Conservation (phyloP, 495 filamentous ascomycete species). For the Recurvomyces mirabilis region DNA sequence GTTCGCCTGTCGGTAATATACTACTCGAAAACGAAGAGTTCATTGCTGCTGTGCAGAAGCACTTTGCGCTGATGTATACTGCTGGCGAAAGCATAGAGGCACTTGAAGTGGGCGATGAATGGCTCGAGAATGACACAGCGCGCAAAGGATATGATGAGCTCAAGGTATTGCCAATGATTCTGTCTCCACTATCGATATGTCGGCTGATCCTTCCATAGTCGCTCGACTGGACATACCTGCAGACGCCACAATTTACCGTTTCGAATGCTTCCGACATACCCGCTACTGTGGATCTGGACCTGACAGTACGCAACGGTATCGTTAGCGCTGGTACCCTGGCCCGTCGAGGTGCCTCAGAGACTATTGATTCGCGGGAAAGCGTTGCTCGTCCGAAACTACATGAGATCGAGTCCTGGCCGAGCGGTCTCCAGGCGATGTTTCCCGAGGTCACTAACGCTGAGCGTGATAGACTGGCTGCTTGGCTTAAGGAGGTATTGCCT, state of each 20-base stretch:
- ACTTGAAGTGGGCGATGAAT: conserved; percentile 39
- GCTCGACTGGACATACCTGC: conserved; percentile 65
- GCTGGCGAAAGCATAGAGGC: conserved; percentile 15
- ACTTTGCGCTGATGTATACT: conserved; percentile 47
- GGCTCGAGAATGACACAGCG: conserved; percentile 40
- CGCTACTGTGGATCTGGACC: neutral
- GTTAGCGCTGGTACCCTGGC: neutral
- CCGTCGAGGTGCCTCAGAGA: neutral
- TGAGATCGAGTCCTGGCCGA: conserved; percentile 1
- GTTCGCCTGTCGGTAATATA: conserved; percentile 73
- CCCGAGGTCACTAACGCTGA: neutral
- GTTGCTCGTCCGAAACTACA: neutral
- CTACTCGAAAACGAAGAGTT: conserved; percentile 30
- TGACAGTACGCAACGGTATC: conserved; percentile 13
- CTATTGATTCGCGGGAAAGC: neutral
- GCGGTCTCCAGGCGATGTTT: neutral
- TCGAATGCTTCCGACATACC: conserved; percentile 2
- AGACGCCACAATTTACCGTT: conserved; percentile 71
- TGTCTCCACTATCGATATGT: neutral
- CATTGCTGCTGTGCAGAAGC: conserved; percentile 22
- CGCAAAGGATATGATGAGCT: conserved; percentile 51
- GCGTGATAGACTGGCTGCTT: neutral
- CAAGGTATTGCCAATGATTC: conserved; percentile 33
- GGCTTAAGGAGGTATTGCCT: conserved; percentile 7
- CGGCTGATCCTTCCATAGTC: conserved; percentile 39